phyloP scores from a whole-genome alignment of 192 early-diverging fungal genomes.

The Coemansia sp. region DNA sequence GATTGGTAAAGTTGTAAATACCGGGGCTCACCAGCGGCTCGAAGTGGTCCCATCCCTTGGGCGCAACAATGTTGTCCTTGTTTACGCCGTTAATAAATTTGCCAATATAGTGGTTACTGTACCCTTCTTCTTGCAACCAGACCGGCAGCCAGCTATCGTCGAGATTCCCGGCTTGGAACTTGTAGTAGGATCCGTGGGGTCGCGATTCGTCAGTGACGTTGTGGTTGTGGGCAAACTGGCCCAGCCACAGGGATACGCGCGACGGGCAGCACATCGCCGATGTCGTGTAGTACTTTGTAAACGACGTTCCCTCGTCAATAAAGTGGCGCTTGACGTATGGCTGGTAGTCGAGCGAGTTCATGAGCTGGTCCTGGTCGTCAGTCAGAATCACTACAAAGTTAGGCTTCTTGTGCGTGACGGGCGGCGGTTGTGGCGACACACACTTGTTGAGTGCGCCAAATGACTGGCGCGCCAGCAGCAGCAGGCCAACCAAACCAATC shows the following conservation, averaged over 20 bases:
- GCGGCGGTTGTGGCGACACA: background rate
- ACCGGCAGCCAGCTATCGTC: conserved; percentile 54
- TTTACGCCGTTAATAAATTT: conserved; percentile 61
- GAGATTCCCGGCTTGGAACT: conserved; percentile 36
- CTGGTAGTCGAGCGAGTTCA: conserved; percentile 61
- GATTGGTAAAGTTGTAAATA: conserved; percentile 57
- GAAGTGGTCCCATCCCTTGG: conserved; percentile 45
- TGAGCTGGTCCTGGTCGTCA: conserved; percentile 62
- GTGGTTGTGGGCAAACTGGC: conserved; percentile 65
- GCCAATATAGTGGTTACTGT: conserved; percentile 66
- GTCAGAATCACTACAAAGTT: conserved; percentile 67
- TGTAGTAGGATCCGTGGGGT: conserved; percentile 47
- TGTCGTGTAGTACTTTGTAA: conserved; percentile 62
- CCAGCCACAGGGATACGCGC: conserved; percentile 57
- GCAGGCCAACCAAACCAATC: background rate
- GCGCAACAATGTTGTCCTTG: conserved; percentile 25
- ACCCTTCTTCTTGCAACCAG: conserved; percentile 59
- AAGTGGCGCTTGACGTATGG: conserved; percentile 63
- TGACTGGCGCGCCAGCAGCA: background rate
- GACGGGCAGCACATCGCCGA: conserved; percentile 65
- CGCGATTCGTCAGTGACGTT: conserved; percentile 29
- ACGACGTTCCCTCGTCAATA: conserved; percentile 58
- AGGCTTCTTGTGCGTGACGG: conserved; percentile 43
- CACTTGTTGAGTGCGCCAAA: background rate
- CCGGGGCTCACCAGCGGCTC: conserved; percentile 56